phyloP scores from a whole-genome alignment of 306 rosid species.

The Malus domestica region DNA sequence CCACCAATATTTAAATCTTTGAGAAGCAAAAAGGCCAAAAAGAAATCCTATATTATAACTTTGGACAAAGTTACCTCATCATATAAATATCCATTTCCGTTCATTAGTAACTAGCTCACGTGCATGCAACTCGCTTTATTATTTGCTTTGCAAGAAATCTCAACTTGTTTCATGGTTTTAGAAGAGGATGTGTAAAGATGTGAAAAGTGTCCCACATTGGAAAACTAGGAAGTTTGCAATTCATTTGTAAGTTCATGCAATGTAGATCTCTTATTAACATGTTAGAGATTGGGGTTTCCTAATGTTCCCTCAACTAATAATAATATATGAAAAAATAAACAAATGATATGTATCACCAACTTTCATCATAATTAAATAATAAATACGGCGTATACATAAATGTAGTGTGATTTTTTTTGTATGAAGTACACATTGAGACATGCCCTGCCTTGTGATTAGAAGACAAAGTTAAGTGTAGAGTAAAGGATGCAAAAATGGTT shows the following conservation, averaged over 20 bases:
- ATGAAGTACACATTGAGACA: neutral
- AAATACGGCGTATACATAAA: neutral
- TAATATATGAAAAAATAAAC: neutral
- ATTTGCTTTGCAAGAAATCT: neutral
- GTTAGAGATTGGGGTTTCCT: neutral
- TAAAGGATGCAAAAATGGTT: neutral
- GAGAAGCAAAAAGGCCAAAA: neutral
- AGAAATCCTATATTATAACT: neutral
- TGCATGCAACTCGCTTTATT: neutral
- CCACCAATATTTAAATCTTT: neutral
- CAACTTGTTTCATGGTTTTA: too few species aligned
- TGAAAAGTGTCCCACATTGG: neutral
- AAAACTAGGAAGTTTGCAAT: neutral
- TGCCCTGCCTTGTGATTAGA: neutral
- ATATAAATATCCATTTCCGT: neutral
- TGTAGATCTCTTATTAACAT: neutral
- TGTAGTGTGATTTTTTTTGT: neutral
- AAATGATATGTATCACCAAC: neutral
- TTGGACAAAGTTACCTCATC: neutral
- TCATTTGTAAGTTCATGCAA: neutral
- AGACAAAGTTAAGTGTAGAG: neutral
- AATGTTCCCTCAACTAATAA: neutral
- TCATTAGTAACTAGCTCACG: too few species aligned
- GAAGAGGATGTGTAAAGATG: too few species aligned
- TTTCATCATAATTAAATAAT: neutral